Evolutionary conservation across 192 early-diverging fungal species (phyloP).

Genomic region (Backusella mclennaniae): DNA sequence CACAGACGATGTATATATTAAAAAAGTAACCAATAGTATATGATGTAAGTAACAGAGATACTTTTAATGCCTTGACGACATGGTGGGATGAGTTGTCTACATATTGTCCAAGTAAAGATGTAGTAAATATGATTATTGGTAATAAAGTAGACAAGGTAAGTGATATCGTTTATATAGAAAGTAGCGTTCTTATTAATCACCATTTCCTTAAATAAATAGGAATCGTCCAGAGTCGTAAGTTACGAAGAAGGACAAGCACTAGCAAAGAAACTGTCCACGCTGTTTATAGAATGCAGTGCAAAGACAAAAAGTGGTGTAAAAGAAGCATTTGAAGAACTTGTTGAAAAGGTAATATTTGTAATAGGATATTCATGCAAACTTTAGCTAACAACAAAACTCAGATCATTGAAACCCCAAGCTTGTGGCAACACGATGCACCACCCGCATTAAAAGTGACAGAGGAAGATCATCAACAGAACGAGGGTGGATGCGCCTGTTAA

Average conservation of each 20-base stretch:
- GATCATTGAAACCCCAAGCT: neutral
- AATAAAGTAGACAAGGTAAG: constrained; percentile 96
- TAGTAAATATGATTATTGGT: constrained; percentile 97
- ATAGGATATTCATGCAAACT: neutral
- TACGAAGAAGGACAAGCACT: constrained; percentile 90
- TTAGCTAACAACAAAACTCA: constrained; percentile 26
- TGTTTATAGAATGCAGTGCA: constrained; percentile 96
- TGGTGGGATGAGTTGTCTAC: constrained; percentile 96
- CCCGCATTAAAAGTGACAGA: constrained; percentile 2
- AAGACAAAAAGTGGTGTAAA: constrained; percentile 92
- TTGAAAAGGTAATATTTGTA: constrained; percentile 68
- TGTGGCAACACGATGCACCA: neutral
- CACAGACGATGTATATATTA: neutral
- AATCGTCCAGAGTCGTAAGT: constrained; percentile 69
- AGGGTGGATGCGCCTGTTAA: neutral
- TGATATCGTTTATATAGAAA: constrained; percentile 1
- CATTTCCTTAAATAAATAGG: constrained; percentile 28
- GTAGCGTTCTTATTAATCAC: constrained; percentile 29
- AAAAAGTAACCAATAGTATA: constrained; percentile 63
- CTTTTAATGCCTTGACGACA: constrained; percentile 85
- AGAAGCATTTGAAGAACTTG: constrained; percentile 94
- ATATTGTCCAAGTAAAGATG: constrained; percentile 80
- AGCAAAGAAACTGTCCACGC: constrained; percentile 82
- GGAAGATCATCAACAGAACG: neutral
- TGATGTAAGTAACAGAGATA: constrained; percentile 90